phyloP scores from a whole-genome alignment of 768 basidiomycete species.

The Vararia minispora region DNA sequence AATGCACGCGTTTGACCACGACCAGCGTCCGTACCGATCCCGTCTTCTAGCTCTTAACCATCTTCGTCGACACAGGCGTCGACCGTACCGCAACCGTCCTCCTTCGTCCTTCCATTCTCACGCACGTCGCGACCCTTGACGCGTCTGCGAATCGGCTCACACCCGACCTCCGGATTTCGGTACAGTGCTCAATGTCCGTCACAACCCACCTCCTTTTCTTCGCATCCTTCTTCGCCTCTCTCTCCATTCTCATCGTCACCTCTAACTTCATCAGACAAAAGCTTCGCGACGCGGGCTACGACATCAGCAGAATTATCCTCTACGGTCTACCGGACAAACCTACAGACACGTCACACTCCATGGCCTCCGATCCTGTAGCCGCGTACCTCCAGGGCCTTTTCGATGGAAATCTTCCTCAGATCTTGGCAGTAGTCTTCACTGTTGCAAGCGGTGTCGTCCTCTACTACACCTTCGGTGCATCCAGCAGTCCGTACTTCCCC shows the following conservation, averaged over 20 bases:
- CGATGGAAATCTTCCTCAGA: constrained; percentile 28
- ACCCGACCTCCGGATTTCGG: not conserved
- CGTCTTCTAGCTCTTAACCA: no score
- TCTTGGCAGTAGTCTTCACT: constrained; percentile 41
- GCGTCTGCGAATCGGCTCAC: not conserved
- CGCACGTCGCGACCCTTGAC: no score
- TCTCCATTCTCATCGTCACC: constrained; percentile 34
- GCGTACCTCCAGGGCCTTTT: constrained; percentile 20
- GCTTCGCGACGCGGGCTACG: constrained; percentile 46
- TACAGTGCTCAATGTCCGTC: constrained; percentile 37
- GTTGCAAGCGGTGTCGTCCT: constrained; percentile 37
- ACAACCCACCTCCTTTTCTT: constrained; percentile 44
- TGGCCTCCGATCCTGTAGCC: constrained; percentile 5
- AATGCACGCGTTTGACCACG: no score
- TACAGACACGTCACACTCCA: constrained; percentile 5
- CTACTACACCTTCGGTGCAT: constrained; percentile 35
- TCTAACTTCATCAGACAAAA: constrained; percentile 29
- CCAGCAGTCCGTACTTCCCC: constrained; percentile 18
- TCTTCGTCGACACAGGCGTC: no score
- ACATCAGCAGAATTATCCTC: constrained; percentile 49
- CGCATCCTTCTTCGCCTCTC: constrained; percentile 35
- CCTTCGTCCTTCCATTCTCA: no score
- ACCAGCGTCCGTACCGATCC: no score
- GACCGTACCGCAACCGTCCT: no score
- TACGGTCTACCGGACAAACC: constrained; percentile 35